These are phyloP conservation scores for Fraxinus ornus DNA, from an alignment of 305 asterid species.

Conservation along the genomic window DNA sequence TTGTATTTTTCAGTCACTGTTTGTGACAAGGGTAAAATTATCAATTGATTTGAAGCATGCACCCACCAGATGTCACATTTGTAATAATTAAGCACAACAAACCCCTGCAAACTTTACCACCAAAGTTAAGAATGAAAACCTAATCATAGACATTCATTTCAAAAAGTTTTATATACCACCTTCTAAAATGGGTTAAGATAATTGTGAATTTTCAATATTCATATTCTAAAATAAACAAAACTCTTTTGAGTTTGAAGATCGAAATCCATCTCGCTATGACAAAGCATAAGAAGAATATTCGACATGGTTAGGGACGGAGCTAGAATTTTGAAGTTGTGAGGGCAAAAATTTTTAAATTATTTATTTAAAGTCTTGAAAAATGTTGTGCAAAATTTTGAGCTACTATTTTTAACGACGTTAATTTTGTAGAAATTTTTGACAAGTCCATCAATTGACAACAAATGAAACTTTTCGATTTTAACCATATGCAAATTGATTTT, in stretches of 20 bases:
- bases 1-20: slow-evolving; percentile 1
- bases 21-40: slow-evolving; percentile 16
- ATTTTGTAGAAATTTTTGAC: too few species aligned
- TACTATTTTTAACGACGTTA: too few species aligned
- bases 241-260: background rate
- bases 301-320: too few species aligned
- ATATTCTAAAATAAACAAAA: too few species aligned
- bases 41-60: slow-evolving; percentile 31
- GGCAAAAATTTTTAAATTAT: too few species aligned
- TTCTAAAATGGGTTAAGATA: background rate
- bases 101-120: background rate
- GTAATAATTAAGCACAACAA: background rate
- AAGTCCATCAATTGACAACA: background rate
- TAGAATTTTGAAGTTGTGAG: too few species aligned
- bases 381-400: background rate
- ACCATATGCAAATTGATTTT: background rate
- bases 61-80: slow-evolving; percentile 10
- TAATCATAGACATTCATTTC: background rate
- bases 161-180: background rate
- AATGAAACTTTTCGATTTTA: background rate
- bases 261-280: background rate
- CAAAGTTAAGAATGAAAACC: background rate
- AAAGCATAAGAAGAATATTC: too few species aligned
- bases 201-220: background rate
- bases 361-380: too few species aligned